Evolutionary conservation across 371 early-diverging fungal species (phyloP).

Genomic region (Capillidium heterosporum): DNA sequence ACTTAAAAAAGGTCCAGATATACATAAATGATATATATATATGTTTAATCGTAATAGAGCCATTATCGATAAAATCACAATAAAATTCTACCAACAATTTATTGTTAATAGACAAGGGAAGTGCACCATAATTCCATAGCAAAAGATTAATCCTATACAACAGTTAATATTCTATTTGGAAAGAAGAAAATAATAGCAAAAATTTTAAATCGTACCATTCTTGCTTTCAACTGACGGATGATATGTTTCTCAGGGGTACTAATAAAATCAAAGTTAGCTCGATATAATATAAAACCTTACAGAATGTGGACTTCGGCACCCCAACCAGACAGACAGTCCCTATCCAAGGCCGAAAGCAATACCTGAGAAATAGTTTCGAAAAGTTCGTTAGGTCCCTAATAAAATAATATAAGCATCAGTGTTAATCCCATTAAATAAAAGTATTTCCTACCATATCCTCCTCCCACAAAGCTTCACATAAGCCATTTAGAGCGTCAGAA

Average conservation of each 20-base stretch:
- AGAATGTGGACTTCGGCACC: constrained; percentile 93
- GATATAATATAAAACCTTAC: constrained; percentile 20
- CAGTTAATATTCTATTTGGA: no score
- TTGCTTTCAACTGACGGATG: constrained; percentile 65
- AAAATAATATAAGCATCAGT: neutral
- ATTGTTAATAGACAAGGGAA: no score
- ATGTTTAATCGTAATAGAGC: no score
- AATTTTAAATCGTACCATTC: no score
- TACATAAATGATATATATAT: no score
- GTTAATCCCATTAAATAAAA: neutral
- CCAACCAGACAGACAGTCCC: constrained; percentile 98
- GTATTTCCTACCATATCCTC: constrained; percentile 57
- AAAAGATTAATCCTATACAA: no score
- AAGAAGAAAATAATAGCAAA: no score
- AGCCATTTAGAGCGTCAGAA: constrained; percentile 78
- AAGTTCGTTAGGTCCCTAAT: constrained; percentile 86
- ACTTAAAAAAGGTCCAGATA: no score
- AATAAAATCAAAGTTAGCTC: neutral
- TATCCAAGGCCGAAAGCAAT: constrained; percentile 92
- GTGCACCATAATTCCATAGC: no score
- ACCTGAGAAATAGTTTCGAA: constrained; percentile 96
- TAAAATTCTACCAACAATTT: no score
- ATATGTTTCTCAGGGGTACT: constrained; percentile 72
- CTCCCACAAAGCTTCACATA: constrained; percentile 97
- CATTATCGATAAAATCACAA: no score